These are phyloP conservation scores for Aspergillus mulundensis DNA, from an alignment of 495 filamentous ascomycete species.

Conservation along the genomic window DNA sequence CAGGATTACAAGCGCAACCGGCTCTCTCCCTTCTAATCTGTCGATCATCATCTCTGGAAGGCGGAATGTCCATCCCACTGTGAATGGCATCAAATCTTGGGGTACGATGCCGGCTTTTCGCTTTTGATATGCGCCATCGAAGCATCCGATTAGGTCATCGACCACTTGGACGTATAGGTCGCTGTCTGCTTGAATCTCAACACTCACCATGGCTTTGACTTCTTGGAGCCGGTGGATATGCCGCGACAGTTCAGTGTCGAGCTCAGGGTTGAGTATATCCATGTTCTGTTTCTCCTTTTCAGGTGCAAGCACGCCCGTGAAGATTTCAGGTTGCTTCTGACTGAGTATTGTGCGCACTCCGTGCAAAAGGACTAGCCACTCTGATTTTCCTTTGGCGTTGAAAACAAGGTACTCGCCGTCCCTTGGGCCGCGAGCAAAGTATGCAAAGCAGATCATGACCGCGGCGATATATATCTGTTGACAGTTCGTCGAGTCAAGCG, in stretches of 20 bases:
- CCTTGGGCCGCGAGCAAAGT: conserved; percentile 41
- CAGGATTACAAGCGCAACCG: conserved; percentile 35
- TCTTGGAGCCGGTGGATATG: conserved; percentile 18
- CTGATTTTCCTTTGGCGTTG: conserved; percentile 31
- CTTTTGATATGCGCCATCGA: conserved; percentile 21
- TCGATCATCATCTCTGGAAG: conserved; percentile 29
- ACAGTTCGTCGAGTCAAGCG: conserved; percentile 36
- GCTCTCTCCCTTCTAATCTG: conserved; percentile 31
- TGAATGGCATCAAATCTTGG: conserved; percentile 21
- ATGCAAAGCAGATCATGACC: conserved; percentile 42
- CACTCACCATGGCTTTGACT: conserved; percentile 16
- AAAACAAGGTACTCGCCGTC: conserved; percentile 43
- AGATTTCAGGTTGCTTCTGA: conserved; percentile 22
- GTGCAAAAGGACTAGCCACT: conserved; percentile 43
- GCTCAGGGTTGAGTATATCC: background rate
- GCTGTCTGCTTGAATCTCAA: background rate
- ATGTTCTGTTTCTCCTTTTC: background rate
- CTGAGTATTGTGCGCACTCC: conserved; percentile 37
- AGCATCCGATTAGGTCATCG: conserved; percentile 15
- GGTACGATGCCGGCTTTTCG: conserved; percentile 12
- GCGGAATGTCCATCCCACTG: conserved; percentile 38
- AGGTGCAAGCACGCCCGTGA: conserved; percentile 26
- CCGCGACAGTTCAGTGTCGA: conserved; percentile 14
- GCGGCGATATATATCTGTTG: conserved; percentile 45
- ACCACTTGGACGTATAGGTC: conserved; percentile 14